Evolutionary conservation across 2,329 filamentous ascomycete species (phyloP).

Genomic region (Gliomastix tumulicola): DNA sequence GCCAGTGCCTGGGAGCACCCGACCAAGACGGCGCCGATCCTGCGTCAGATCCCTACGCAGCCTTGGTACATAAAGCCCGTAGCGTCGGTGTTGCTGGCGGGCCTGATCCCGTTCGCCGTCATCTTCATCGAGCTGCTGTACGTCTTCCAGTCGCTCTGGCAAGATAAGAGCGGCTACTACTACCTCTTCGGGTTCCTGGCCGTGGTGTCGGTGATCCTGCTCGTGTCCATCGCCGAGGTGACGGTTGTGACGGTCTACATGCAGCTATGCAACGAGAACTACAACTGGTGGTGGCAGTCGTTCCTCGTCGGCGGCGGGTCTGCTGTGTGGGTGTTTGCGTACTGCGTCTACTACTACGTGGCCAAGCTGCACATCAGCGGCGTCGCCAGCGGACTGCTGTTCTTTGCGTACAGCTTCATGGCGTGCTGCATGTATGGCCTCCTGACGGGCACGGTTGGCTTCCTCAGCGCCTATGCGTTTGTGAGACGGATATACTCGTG

Average conservation of each 20-base stretch:
- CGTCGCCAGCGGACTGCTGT: constrained; percentile 71
- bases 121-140: constrained; percentile 85
- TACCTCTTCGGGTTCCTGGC: constrained; percentile 85
- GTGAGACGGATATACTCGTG: constrained; percentile 76
- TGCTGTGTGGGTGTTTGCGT: constrained; percentile 74
- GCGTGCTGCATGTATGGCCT: constrained; percentile 77
- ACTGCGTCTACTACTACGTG: constrained; percentile 79
- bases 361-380: constrained; percentile 75
- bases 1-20: constrained; percentile 71
- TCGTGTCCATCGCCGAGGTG: constrained; percentile 74
- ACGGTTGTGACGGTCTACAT: constrained; percentile 79
- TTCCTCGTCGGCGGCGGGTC: constrained; percentile 74
- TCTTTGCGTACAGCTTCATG: constrained; percentile 79
- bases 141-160: constrained; percentile 81
- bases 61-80: constrained; percentile 69
- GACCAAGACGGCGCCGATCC: constrained; percentile 64
- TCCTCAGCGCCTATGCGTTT: constrained; percentile 78
- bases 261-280: constrained; percentile 77
- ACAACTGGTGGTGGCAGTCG: constrained; percentile 90
- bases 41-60: constrained; percentile 61
- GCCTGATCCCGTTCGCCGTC: constrained; percentile 77
- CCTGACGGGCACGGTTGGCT: constrained; percentile 76
- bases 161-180: constrained; percentile 87
- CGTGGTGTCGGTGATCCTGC: constrained; percentile 63
- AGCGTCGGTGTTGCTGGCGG: constrained; percentile 62